A percentile compares a stretch with the other conserved stretches of the same genome.
phyloP scores from a whole-genome alignment of 2,329 filamentous ascomycete species.

The Tolypocladium inflatum region DNA sequence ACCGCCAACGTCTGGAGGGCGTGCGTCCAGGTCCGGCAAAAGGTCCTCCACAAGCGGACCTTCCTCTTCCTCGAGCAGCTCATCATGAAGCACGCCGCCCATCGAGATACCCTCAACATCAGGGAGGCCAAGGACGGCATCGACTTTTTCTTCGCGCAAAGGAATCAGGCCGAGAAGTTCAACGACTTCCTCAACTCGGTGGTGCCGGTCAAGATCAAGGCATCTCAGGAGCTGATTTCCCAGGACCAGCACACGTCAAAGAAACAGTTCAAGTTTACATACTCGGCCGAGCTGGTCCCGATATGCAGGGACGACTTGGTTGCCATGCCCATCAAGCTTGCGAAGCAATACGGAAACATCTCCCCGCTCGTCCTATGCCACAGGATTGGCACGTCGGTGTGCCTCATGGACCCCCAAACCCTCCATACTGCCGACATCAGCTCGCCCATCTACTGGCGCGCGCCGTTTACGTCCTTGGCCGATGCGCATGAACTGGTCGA shows the following conservation, averaged over 20 bases:
- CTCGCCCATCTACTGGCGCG: conserved; percentile 78
- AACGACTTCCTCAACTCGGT: conserved; percentile 84
- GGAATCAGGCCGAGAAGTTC: conserved; percentile 88
- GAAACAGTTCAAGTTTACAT: conserved; percentile 92
- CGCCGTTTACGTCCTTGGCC: conserved; percentile 74
- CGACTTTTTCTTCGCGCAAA: conserved; percentile 86
- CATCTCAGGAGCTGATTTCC: conserved; percentile 77
- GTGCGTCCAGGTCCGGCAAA: conserved; percentile 89
- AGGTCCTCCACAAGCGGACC: conserved; percentile 86
- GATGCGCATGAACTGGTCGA: conserved; percentile 81
- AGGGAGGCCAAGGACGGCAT: conserved; percentile 93
- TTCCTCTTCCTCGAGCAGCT: conserved; percentile 74
- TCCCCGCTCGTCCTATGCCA: conserved; percentile 78
- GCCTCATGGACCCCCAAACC: conserved; percentile 81
- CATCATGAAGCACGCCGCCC: conserved; percentile 87
- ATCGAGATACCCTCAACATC: conserved; percentile 93
- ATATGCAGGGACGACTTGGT: conserved; percentile 97
- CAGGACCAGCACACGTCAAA: conserved; percentile 84
- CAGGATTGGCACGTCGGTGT: conserved; percentile 80
- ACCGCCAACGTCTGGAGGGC: conserved; percentile 95
- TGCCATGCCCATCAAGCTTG: conserved; percentile 82
- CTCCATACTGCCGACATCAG: conserved; percentile 85
- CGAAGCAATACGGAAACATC: conserved; percentile 82
- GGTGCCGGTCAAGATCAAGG: conserved; percentile 67
- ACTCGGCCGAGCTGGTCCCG: conserved; percentile 78